Percentiles rank a stretch among this genome's conserved stretches.
These are phyloP conservation scores for Acacia confusa DNA, from an alignment of 306 rosid species.

Conservation along the genomic window DNA sequence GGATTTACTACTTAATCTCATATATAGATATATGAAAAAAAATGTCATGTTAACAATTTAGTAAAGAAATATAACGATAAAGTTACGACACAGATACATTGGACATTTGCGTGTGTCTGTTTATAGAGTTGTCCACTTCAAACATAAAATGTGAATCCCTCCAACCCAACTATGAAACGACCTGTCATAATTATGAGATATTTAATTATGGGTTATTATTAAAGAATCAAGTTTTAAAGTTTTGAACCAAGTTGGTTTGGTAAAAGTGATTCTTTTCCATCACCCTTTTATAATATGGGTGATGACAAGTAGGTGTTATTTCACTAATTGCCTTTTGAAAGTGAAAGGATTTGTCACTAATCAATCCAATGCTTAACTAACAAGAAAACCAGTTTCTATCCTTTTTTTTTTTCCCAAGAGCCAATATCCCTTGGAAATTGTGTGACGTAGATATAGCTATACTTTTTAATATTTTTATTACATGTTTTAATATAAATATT, in stretches of 20 bases:
- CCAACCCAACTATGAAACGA: neutral
- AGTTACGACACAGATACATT: neutral
- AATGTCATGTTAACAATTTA: neutral
- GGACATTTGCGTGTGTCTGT: neutral
- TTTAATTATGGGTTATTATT: neutral
- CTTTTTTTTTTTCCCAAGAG: neutral
- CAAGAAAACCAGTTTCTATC: constrained; percentile 44
- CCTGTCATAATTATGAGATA: neutral
- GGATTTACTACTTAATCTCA: too few relatives aligned
- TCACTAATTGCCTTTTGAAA: constrained; percentile 39
- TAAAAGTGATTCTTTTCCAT: neutral
- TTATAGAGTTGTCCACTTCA: constrained; percentile 29
- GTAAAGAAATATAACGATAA: neutral
- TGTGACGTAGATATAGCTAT: neutral
- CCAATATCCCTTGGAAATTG: neutral
- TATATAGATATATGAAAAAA: too few relatives aligned
- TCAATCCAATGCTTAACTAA: constrained; percentile 52
- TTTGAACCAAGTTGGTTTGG: neutral
- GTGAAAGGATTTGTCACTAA: constrained; percentile 35
- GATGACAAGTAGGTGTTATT: constrained; percentile 26
- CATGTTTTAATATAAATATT: neutral
- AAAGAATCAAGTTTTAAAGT: neutral
- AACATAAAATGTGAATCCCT: neutral
- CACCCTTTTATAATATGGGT: constrained; percentile 4
- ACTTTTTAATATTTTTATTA: neutral